A percentile compares a stretch with the other conserved stretches of the same genome.
phyloP scores from a whole-genome alignment of 768 basidiomycete species.

The Lyophyllum semitale region DNA sequence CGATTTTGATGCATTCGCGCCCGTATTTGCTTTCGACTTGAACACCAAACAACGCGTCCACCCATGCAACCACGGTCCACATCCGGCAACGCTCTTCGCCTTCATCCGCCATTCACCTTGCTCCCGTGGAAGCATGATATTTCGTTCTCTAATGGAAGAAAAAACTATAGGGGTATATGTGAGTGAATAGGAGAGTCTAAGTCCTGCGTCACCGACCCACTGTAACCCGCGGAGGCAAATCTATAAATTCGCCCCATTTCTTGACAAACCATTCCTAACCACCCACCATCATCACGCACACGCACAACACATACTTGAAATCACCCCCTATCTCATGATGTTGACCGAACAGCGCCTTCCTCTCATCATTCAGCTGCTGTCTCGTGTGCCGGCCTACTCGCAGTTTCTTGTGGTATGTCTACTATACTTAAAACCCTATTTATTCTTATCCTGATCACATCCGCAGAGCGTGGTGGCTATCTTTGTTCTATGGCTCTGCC shows the following conservation, averaged over 20 bases:
- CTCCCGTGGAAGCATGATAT: too few species aligned
- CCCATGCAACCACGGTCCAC: not conserved
- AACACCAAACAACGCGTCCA: not conserved
- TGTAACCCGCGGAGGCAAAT: not conserved
- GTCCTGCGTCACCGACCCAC: too few species aligned
- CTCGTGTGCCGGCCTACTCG: not conserved
- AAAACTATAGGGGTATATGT: too few species aligned
- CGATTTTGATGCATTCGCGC: too few species aligned
- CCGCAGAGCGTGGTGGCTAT: not conserved
- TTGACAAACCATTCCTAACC: not conserved
- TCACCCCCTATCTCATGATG: not conserved
- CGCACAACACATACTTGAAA: not conserved
- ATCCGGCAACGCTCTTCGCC: not conserved
- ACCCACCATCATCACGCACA: not conserved
- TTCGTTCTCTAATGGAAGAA: too few species aligned
- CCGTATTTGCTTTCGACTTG: too few species aligned
- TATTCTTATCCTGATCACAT: not conserved
- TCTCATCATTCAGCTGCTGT: not conserved
- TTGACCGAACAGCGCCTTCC: not conserved
- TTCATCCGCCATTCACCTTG: not conserved
- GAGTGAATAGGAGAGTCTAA: not conserved
- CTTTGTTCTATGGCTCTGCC: not conserved
- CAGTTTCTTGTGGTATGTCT: conserved; percentile 1
- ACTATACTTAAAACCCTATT: not conserved
- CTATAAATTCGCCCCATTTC: not conserved